phyloP scores from a whole-genome alignment of 345 rosid species.

The Populus davidiana region DNA sequence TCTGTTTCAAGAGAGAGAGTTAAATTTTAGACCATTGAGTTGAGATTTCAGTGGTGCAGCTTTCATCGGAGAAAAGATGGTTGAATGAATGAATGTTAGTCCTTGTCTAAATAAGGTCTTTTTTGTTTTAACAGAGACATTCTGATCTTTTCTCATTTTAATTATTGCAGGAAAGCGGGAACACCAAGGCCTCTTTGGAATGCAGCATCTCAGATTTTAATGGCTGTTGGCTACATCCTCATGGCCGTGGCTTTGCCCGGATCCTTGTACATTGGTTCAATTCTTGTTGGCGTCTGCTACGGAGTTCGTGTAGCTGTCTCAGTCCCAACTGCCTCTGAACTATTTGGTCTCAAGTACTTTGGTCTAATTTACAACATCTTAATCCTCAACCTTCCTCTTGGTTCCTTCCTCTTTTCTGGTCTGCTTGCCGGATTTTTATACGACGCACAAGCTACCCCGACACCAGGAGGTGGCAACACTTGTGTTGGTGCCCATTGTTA shows the following conservation, averaged over 20 bases:
- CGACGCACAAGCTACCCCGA: slow-evolving; percentile 71
- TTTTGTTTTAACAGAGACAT: not conserved
- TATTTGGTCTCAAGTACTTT: slow-evolving; percentile 84
- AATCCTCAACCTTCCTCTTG: slow-evolving; percentile 88
- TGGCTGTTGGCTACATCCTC: slow-evolving; percentile 74
- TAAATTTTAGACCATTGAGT: not conserved
- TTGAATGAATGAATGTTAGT: not conserved
- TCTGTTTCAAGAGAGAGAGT: not conserved
- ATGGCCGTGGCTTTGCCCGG: slow-evolving; percentile 80
- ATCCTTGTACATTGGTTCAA: slow-evolving; percentile 77
- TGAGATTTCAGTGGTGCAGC: not conserved
- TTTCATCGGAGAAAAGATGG: not conserved
- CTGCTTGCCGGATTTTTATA: slow-evolving; percentile 79
- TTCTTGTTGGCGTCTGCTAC: slow-evolving; percentile 80
- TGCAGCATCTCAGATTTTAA: slow-evolving; percentile 82
- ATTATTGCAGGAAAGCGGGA: slow-evolving; percentile 60
- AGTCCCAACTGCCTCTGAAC: slow-evolving; percentile 87
- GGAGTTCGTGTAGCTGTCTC: slow-evolving; percentile 90
- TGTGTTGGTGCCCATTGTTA: slow-evolving; percentile 90
- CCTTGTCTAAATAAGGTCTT: not conserved
- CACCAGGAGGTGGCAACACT: slow-evolving; percentile 78
- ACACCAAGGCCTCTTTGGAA: slow-evolving; percentile 93
- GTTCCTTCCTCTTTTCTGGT: slow-evolving; percentile 91
- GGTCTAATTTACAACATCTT: slow-evolving; percentile 83
- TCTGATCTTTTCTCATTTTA: not conserved